Evolutionary conservation across 306 rosid genomes (phyloP), one percentile per base, ranked within the genome.

Genomic region (Glycine tomentella): DNA sequence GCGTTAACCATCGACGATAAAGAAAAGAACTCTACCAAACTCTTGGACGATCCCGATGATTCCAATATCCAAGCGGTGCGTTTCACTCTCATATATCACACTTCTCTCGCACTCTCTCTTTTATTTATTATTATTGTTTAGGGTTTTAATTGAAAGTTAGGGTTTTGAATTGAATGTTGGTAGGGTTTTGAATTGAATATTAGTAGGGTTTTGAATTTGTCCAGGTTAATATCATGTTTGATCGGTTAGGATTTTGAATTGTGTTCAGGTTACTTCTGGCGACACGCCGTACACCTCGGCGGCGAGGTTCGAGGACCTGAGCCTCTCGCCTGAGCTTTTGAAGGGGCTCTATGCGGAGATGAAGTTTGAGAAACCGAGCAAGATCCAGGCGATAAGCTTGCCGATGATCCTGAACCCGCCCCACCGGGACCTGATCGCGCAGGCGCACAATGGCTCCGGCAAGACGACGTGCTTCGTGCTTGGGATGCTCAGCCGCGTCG

Each of bases 391-490:
- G 8, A 85, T 93, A 74, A 91, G 90, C 55, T 81, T 95, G 88
- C 99, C 99, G 0, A 95, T 95, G 99, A 93, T 95, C 15, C 83
- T 95, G 76, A 89, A 72, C 4, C 93, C 97, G 38, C 99, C 99
- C 4, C 13, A 87, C 63, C 88, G 87, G 71, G 94, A 93, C 77
- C 80, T 95, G 84, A 90, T 93, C 9, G 97, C 99, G 1, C 99
- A 95, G 81, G 99, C 99, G 5, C 99, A 93, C 76, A 95, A 95
- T 51, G 97, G 99, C 58, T 95, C 99, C 3, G 97, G 99, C 0
- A 95, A 95, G 86, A 95, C 99, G 2, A 95, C 99, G 13, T 95
- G 99, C 78, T 95, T 95, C 46, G 97, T 92, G 68, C 97, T 95
- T 10, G 99, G 97, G 67, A 95, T 95, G 97, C 80, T 93, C 68